Evolutionary conservation across 2,329 filamentous ascomycete genomes (phyloP).

Genomic region (Pseudopyricularia cyperi): DNA sequence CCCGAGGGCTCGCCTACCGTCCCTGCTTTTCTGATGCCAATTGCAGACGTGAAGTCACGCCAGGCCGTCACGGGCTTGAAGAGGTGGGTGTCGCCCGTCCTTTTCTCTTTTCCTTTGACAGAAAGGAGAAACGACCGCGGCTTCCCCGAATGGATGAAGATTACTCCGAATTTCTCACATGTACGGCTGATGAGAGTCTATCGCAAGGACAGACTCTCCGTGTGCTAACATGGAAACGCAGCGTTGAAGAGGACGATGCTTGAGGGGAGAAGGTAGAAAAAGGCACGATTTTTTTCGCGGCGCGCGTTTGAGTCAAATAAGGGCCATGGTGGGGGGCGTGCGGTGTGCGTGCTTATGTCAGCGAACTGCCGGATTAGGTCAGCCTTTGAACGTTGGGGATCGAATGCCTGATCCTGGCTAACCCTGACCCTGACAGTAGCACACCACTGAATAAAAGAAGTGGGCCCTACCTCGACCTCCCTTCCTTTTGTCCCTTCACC

Average conservation of each 20-base stretch:
- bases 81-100: conserved; percentile 2
- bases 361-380: no score
- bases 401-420: no score
- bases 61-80: conserved; percentile 11
- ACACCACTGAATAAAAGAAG: no score
- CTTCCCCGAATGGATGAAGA: conserved; percentile 5
- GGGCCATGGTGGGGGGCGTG: not conserved
- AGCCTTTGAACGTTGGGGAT: no score
- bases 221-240: conserved; percentile 79
- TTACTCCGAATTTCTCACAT: conserved; percentile 56
- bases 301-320: not conserved
- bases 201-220: conserved; percentile 28
- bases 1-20: not conserved
- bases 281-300: not conserved
- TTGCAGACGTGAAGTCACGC: conserved; percentile 10
- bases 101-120: conserved; percentile 1
- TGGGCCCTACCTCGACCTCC: no score
- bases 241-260: conserved; percentile 68
- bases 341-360: no score
- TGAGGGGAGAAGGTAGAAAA: conserved; percentile 1
- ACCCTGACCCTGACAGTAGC: no score
- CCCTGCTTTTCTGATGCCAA: conserved; percentile 14
- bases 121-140: not conserved
- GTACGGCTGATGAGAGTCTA: conserved; percentile 27
- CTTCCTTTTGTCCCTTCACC: no score